Base-by-base conservation (phyloP, 2,329 filamentous ascomycete genomes). In the Colletotrichum kahawae region DNA sequence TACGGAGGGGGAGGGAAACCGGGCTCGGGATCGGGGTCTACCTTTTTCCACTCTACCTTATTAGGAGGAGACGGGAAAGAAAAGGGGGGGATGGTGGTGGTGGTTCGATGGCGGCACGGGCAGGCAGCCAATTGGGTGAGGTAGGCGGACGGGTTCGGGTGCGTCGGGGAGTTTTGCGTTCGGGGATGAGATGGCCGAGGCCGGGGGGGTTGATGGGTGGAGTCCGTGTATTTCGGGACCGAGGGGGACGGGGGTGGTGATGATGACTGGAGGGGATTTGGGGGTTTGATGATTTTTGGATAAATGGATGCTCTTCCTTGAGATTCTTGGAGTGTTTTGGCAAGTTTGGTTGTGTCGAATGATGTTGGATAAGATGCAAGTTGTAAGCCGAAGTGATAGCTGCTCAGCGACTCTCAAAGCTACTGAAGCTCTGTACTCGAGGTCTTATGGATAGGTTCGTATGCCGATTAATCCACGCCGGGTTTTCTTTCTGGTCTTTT, bases 251-350 rank as follows among this genome's bases (percentile, higher is more conserved):
- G 43, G 43, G 43, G n/a, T 51, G 43, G 43, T 51, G 43, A 48
- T 48, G 43, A 21, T 48, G 38, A n/a, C n/a, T 34, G 24, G 21
- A 18, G 3, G 27, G 27, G 16, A 5, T 1, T 9, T 31, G 2
- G 27, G 27, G 8, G 10, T 29, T 29, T 29, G 56, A 0, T 5
- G n/a, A 13, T 13, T 48, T 12, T n/a, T 21, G n/a, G 5, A 21
- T 48, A 48, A 6, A n/a, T 48, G n/a, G 18, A 4, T 12, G 0
- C n/a, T 1, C 9, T 12, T 21, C 3, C 43, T 5, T 13, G 43
- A 2, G 0, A 2, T 48, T n/a, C n/a, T 48, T 13, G n/a, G 6
- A 3, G 0, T 21, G n/a, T 21, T 48, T 21, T 0, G n/a, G 43
- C 43, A 13, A 7, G 10, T 1, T 21, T 13, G 10, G 21, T 51